Conservation (phyloP, 441 rosid genomes). For the Eruca vesicaria region DNA sequence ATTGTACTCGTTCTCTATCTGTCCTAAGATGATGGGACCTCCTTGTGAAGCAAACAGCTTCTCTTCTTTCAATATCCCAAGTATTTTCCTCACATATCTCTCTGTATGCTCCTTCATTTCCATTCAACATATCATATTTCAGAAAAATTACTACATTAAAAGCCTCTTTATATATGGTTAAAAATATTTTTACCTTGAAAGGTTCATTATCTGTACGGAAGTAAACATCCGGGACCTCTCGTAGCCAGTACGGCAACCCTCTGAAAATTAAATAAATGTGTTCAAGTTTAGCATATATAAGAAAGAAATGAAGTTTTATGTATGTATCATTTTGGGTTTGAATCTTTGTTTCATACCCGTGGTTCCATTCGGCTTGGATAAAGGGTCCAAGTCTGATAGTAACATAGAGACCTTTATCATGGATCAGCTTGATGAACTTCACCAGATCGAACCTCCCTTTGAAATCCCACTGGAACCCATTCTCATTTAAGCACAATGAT, state of each 20-base stretch:
- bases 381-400: constrained; percentile 72
- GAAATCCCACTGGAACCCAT: constrained; percentile 15
- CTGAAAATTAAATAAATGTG: constrained; percentile 19
- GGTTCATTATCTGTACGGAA: constrained; percentile 47
- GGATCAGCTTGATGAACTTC: constrained; percentile 26
- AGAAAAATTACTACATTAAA: neutral
- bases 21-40: constrained; percentile 51
- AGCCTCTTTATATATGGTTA: neutral
- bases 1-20: constrained; percentile 53
- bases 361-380: constrained; percentile 67
- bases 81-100: constrained; percentile 36
- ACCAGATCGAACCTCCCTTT: constrained; percentile 25
- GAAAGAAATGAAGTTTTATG: neutral
- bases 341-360: constrained; percentile 36
- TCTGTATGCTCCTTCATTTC: constrained; percentile 25
- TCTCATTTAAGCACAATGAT: neutral
- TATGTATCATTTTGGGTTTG: neutral
- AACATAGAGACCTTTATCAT: constrained; percentile 31
- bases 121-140: neutral
- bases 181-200: constrained; percentile 42
- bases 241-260: constrained; percentile 67
- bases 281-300: neutral
- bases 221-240: constrained; percentile 41
- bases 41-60: constrained; percentile 50
- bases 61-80: constrained; percentile 39